Evolutionary conservation across 768 basidiomycete species (phyloP).

Genomic region (Serendipita vermifera): DNA sequence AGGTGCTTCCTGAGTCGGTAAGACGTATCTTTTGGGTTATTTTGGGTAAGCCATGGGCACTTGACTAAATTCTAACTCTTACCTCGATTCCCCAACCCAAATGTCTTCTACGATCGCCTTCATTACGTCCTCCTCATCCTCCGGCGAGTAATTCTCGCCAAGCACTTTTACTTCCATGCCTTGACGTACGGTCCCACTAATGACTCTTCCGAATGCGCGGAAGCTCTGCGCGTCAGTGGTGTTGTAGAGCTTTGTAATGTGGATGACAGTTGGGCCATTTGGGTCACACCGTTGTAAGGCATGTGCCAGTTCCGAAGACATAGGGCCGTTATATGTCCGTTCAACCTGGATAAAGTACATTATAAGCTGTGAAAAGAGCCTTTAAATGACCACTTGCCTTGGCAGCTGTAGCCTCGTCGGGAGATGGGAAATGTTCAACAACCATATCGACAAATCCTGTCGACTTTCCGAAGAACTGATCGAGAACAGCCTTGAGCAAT

Average conservation of each 20-base stretch:
- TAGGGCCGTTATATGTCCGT: conserved; percentile 77
- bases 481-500: conserved; percentile 79
- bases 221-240: conserved; percentile 95
- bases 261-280: conserved; percentile 82
- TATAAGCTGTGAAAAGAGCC: too few species aligned
- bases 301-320: conserved; percentile 61
- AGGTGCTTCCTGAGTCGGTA: conserved; percentile 75
- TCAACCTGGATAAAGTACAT: conserved; percentile 57
- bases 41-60: background rate
- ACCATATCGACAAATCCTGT: conserved; percentile 90
- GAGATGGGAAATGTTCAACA: conserved; percentile 80
- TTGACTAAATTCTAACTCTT: conserved; percentile 17
- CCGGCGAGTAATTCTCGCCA: conserved; percentile 95
- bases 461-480: conserved; percentile 90
- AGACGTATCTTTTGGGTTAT: conserved; percentile 53
- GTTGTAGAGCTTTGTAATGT: conserved; percentile 88
- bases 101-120: conserved; percentile 70
- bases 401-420: conserved; percentile 38
- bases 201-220: conserved; percentile 86
- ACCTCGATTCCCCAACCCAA: conserved; percentile 88
- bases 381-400: conserved; percentile 36
- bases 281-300: conserved; percentile 76
- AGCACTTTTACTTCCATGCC: conserved; percentile 87
- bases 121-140: conserved; percentile 98
- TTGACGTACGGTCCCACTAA: conserved; percentile 79